Base-by-base conservation (phyloP, 1,139 yeast genomes). In the Blastobotrys elegans region DNA sequence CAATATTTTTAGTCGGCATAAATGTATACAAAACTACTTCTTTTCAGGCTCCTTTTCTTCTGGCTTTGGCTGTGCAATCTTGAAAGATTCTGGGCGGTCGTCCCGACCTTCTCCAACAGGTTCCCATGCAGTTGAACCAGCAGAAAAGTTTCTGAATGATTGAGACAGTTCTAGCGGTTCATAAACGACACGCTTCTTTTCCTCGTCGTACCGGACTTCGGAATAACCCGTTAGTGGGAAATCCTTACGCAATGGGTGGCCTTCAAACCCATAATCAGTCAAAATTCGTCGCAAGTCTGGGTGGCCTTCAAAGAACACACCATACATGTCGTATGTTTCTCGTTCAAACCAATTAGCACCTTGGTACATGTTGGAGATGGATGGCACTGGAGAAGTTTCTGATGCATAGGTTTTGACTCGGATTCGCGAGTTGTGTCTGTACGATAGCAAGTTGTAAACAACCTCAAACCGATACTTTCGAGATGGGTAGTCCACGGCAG, bases 191-290 rank as follows among this genome's bases (percentile, higher is more conserved):
- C 96, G 79, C 75, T 86, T 82, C 77, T 87, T 87, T 68, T 87
- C 95, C 66, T 86, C 90, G 66, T 87, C 95, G 68, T 86, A 87
- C 65, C 92, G 78, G 40, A 87, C 88, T 71, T 87, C 95, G 45
- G 94, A 85, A 70, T 84, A 87, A 53, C 95, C 95, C 42, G 95
- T 84, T 42, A 92, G 80, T 59, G 96, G 96, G 84, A 87, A 87
- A 68, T 87, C 96, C 69, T 87, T 87, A 69, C 95, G 80, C 65
- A 87, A 76, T 14, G 96, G 96, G 65, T 87, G 94, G 48, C 96
- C 96, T 68, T 85, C 95, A 61, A 87, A 87, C 31, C 96, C 96
- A 67, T 87, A 87, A 70, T 87, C 96, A 46, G 96, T 87, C 81
- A 87, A 77, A 65, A 87, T 85, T 71, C 96, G 77, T 72, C 96